A percentile compares a stretch with the other conserved stretches of the same genome.
phyloP scores from a whole-genome alignment of 805 yeast species.

The Ogataea angusta region DNA sequence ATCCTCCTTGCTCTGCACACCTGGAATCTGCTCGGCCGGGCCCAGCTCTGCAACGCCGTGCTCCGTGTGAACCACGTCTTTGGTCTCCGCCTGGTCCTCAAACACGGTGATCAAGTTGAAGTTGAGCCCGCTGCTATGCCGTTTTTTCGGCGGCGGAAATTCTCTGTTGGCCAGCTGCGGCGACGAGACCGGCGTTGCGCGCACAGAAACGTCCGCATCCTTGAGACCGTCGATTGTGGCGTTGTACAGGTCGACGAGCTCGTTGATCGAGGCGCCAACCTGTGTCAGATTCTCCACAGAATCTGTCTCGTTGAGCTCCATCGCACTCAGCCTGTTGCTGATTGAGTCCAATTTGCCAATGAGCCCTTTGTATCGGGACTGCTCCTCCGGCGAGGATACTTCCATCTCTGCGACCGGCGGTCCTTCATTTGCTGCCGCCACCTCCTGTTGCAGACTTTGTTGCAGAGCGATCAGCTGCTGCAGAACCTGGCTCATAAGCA shows the following conservation, averaged over 20 bases:
- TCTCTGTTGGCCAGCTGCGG: constrained; percentile 10
- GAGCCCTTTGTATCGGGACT: constrained; percentile 9
- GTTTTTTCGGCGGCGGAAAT: constrained; percentile 11
- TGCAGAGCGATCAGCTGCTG: constrained; percentile 13
- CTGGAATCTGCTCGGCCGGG: constrained; percentile 8
- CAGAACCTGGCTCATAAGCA: constrained; percentile 14
- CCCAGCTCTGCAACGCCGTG: constrained; percentile 14
- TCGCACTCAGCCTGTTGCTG: constrained; percentile 17
- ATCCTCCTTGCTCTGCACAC: constrained; percentile 17
- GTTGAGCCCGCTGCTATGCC: constrained; percentile 31
- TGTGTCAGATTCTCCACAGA: constrained; percentile 11
- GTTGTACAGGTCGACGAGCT: constrained; percentile 16
- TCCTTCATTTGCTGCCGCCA: constrained; percentile 4
- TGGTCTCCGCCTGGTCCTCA: constrained; percentile 12
- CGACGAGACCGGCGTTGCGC: constrained; percentile 5
- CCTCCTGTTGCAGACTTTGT: constrained; percentile 14
- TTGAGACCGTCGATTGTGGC: not conserved
- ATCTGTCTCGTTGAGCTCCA: constrained; percentile 21
- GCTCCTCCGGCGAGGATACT: not conserved
- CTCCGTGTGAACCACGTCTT: constrained; percentile 15
- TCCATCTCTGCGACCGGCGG: not conserved
- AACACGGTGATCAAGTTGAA: constrained; percentile 27
- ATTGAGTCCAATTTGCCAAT: constrained; percentile 17
- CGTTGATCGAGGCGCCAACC: constrained; percentile 13
- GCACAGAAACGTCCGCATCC: not conserved